A percentile compares a stretch with the other conserved stretches of the same genome.
These are phyloP conservation scores for Rossbeevera mucosa DNA, from an alignment of 768 basidiomycete genomes.

Conservation along the genomic window DNA sequence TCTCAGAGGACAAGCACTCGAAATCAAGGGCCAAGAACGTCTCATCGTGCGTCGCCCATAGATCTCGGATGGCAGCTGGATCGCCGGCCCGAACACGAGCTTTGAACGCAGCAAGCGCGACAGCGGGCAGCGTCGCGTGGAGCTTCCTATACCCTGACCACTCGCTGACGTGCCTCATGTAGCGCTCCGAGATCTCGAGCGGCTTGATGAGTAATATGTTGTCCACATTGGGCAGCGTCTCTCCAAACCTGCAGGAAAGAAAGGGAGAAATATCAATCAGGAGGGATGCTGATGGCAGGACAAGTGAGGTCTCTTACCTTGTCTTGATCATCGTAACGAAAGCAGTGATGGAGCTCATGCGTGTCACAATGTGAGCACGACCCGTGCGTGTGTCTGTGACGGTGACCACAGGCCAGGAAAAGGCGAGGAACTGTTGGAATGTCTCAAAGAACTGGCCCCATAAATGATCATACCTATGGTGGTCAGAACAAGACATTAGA, in stretches of 20 bases:
- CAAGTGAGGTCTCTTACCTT: constrained; percentile 37
- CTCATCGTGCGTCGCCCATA: constrained; percentile 69
- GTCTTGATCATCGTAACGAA: constrained; percentile 87
- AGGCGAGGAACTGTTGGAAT: constrained; percentile 74
- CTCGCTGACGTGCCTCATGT: constrained; percentile 66
- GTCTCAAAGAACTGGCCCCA: constrained; percentile 78
- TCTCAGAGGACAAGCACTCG: constrained; percentile 70
- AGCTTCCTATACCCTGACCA: constrained; percentile 65
- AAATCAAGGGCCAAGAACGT: constrained; percentile 74
- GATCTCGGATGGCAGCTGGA: constrained; percentile 53
- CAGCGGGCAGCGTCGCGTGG: constrained; percentile 66
- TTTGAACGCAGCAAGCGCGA: constrained; percentile 60
- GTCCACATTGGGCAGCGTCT: constrained; percentile 65
- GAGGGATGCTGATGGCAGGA: not conserved
- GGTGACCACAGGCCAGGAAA: constrained; percentile 80
- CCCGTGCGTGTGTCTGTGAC: constrained; percentile 71
- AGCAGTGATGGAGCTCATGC: constrained; percentile 61
- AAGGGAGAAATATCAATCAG: not conserved
- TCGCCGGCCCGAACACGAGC: constrained; percentile 62
- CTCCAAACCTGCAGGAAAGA: constrained; percentile 51
- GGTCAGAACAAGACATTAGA: not conserved
- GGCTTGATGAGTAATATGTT: constrained; percentile 67
- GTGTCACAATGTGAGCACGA: constrained; percentile 75
- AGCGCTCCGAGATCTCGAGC: constrained; percentile 65
- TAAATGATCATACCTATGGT: constrained; percentile 65